Conservation (phyloP, 331 rosid genomes). For the Arachis monticola region DNA sequence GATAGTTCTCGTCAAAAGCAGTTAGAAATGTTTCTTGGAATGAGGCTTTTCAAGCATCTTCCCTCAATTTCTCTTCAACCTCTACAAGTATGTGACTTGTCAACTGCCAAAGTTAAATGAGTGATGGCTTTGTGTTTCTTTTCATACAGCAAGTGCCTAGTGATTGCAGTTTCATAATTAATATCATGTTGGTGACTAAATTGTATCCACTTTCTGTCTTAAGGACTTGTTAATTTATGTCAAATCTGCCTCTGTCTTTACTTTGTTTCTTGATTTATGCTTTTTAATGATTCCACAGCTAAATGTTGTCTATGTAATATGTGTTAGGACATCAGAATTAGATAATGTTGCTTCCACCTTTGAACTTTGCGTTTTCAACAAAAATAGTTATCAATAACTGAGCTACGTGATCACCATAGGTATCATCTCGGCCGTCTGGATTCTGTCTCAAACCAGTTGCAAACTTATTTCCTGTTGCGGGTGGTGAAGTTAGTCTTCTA, state of each 20-base stretch:
- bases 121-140: slow-evolving; percentile 44
- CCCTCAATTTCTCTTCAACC: slow-evolving; percentile 91
- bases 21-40: slow-evolving; percentile 92
- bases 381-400: slow-evolving; percentile 34
- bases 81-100: slow-evolving; percentile 73
- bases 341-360: slow-evolving; percentile 23
- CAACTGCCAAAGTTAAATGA: slow-evolving; percentile 48
- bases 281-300: slow-evolving; percentile 22
- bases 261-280: slow-evolving; percentile 8
- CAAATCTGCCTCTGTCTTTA: slow-evolving; percentile 13
- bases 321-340: background rate
- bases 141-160: slow-evolving; percentile 46
- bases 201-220: slow-evolving; percentile 26
- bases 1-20: slow-evolving; percentile 99
- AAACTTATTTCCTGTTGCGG: slow-evolving; percentile 73
- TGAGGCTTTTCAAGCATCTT: slow-evolving; percentile 97
- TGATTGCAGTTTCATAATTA: slow-evolving; percentile 45
- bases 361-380: slow-evolving; percentile 22
- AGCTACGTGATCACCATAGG: slow-evolving; percentile 60
- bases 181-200: slow-evolving; percentile 46
- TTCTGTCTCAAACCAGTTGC: slow-evolving; percentile 89
- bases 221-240: slow-evolving; percentile 25
- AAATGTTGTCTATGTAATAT: slow-evolving; percentile 21
- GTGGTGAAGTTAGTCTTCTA: slow-evolving; percentile 81
- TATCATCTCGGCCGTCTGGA: slow-evolving; percentile 82